Conservation (phyloP, 805 yeast genomes). For the Saccharomycopsis schoenii region DNA sequence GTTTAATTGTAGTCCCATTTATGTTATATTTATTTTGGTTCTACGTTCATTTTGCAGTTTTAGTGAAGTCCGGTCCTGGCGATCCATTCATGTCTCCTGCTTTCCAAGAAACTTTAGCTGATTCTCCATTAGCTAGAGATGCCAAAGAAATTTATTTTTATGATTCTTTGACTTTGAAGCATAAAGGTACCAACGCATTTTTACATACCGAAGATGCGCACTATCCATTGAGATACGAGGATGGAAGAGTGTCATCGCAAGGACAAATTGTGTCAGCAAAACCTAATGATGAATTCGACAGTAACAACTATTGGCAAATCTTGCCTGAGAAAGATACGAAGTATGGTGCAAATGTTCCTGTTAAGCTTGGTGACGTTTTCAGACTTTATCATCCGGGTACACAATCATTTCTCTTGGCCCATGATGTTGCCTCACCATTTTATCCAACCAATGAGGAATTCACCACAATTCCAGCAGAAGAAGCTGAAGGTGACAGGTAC, state of each 20-base stretch:
- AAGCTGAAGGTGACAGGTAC: conserved; percentile 42
- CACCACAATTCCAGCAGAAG: conserved; percentile 58
- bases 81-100: conserved; percentile 90
- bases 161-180: conserved; percentile 69
- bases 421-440: conserved; percentile 93
- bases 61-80: conserved; percentile 89
- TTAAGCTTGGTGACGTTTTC: conserved; percentile 61
- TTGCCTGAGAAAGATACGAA: conserved; percentile 48
- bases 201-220: conserved; percentile 69
- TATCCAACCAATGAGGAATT: conserved; percentile 92
- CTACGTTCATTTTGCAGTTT: conserved; percentile 76
- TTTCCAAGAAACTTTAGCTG: conserved; percentile 87
- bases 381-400: conserved; percentile 79
- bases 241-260: conserved; percentile 89
- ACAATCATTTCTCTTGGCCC: conserved; percentile 71
- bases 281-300: conserved; percentile 28
- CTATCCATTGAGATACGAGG: conserved; percentile 90
- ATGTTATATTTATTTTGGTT: conserved; percentile 81
- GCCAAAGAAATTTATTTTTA: conserved; percentile 65
- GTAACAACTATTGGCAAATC: conserved; percentile 80
- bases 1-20: conserved; percentile 73
- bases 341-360: conserved; percentile 35
- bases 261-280: conserved; percentile 88
- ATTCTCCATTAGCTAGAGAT: conserved; percentile 63
- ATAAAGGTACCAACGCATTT: conserved; percentile 67